Evolutionary conservation across 768 basidiomycete species (phyloP), one percentile per base, ranked within the genome.

Genomic region (Suillus luteus): DNA sequence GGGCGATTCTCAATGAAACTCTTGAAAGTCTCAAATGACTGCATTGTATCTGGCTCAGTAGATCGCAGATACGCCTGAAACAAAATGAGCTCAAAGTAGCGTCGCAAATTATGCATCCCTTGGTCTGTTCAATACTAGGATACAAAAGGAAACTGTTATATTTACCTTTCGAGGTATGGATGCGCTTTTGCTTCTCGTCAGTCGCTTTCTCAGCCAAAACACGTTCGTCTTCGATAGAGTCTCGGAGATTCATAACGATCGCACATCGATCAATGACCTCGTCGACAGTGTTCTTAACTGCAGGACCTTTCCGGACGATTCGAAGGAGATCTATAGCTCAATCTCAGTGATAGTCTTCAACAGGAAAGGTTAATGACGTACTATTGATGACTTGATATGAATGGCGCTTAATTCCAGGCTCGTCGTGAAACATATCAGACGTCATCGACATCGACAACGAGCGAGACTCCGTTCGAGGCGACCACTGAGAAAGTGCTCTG

Each of bases 321-420:
- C 95, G 86, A 35, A 96, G 81, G 9, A 94, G 80, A 77, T 91
- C 93, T 93, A 65, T 19, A 49, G 48, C 24, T 14, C 48, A 49
- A 60, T 12, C 35, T 66, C 59, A 70, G 61, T 54, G 62, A n/a
- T 33, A 14, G 14, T 37, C 12, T 15, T 9, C 27, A 57, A 49
- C 43, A 22, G 19, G n/a, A 27, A 54, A 58, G 40, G 10, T 3
- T 61, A 3, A 41, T 22, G 37, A 72, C 87, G 63, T 74, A 93
- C 95, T 96, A 71, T 97, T 95, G 75, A 98, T 93, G 43, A 93
- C 83, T 70, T 91, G 87, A 73, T 93, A 96, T 0, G 92, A 93
- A 63, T 86, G 86, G 15, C 87, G 81, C 62, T 72, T 70, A 31
- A 74, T 71, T 51, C 72, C 66, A 8, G 60, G 66, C n/a, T 72